A percentile compares a stretch with the other conserved stretches of the same genome.
Evolutionary conservation across 1,284 basidiomycete genomes (phyloP).

Genomic region (Cutaneotrichosporon cavernicola): DNA sequence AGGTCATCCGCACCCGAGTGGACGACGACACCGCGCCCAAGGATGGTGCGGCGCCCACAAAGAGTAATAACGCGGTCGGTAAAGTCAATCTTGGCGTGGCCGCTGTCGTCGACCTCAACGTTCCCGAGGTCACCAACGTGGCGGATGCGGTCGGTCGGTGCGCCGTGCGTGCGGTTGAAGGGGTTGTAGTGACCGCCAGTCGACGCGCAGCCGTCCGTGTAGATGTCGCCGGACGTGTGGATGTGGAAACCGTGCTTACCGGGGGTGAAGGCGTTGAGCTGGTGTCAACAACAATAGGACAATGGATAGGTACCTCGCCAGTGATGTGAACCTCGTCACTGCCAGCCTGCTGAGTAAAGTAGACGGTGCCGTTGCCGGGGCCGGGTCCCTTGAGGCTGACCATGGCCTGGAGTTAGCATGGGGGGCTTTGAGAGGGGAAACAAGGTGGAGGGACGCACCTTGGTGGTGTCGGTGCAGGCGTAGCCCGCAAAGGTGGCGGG

Average conservation of each 20-base stretch:
- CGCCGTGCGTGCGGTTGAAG: slow-evolving; percentile 21
- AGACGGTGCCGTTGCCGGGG: slow-evolving; percentile 18
- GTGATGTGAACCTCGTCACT: slow-evolving; percentile 12
- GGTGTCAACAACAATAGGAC: slow-evolving; percentile 6
- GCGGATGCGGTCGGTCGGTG: slow-evolving; percentile 15
- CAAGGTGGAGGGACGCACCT: background rate
- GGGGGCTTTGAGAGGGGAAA: too few relatives aligned
- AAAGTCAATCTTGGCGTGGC: slow-evolving; percentile 14
- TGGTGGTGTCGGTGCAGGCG: slow-evolving; percentile 6
- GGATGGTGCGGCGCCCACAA: slow-evolving; percentile 16
- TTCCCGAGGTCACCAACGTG: slow-evolving; percentile 29
- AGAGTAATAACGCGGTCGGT: slow-evolving; percentile 14
- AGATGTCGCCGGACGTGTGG: slow-evolving; percentile 20
- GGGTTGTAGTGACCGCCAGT: slow-evolving; percentile 24
- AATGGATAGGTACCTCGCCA: slow-evolving; percentile 17
- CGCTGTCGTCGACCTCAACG: slow-evolving; percentile 15
- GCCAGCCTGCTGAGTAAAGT: slow-evolving; percentile 15
- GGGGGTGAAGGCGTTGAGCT: slow-evolving; percentile 18
- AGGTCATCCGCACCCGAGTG: slow-evolving; percentile 24
- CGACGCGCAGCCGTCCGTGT: slow-evolving; percentile 13
- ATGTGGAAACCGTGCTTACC: slow-evolving; percentile 24
- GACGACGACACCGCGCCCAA: slow-evolving; percentile 20
- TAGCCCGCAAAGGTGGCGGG: slow-evolving; percentile 3
- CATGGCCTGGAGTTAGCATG: slow-evolving; percentile 11
- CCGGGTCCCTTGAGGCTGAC: slow-evolving; percentile 13